Evolutionary conservation across 208 protist genomes (phyloP), one percentile per base, ranked within the genome.

Genomic region (Herpetomonas muscarum): DNA sequence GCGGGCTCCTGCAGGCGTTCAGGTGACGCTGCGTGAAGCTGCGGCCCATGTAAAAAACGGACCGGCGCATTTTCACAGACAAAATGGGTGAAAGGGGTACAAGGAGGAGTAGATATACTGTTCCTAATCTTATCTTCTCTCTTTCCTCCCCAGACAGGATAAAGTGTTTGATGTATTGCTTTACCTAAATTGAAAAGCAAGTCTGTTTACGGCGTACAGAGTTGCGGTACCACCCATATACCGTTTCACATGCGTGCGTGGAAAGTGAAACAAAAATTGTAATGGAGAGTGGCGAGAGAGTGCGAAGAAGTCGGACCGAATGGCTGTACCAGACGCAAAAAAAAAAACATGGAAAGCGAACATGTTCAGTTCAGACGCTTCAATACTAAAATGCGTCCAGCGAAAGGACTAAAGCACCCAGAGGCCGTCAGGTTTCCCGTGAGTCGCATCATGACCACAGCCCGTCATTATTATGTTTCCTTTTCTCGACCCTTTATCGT

Each of bases 41-140:
- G 24, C 75, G 80, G 5, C 89, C 89, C 89, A 95, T 95, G 60
- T 90, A 95, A 39, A 87, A 88, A 4, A 87, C 61, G 30, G 69
- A 73, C 22, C 84, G 79, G 7, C 83, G 82, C 88, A 95, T 94
- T n/a, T 13, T 9, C 3, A 41, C 37, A 12, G 6, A 13, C 2
- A 59, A 10, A 49, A 49, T 24, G 25, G 9, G 54, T 19, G 44
- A 36, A 25, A 31, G 39, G 26, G 31, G 19, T 25, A 37, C 2
- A 19, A 24, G 34, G 19, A 31, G 37, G 21, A 15, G 5, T 10
- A 32, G 45, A 60, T 37, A 6, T 30, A 44, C 1, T 21, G 3
- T 17, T 29, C 6, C 12, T 5, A 21, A 17, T 10, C 34, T 21
- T 41, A 36, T 42, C 51, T 55, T 31, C 19, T 55, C 29, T 4